phyloP scores from a whole-genome alignment of 2,329 filamentous ascomycete species.

The Xylaria sp. region DNA sequence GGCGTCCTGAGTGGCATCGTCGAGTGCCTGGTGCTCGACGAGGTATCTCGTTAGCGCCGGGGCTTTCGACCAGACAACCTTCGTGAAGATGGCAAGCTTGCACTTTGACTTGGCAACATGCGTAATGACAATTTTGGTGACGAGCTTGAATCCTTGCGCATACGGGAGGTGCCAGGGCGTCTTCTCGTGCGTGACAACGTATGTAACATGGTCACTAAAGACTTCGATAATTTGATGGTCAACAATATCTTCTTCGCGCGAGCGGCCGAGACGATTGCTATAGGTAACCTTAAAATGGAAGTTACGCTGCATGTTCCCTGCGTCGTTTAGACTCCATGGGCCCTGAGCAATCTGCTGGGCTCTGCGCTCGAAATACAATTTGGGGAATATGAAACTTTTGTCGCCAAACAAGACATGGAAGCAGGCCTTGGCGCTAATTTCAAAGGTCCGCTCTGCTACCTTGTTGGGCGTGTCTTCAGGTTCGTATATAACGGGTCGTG shows the following conservation, averaged over 20 bases:
- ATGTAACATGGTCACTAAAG: conserved; percentile 78
- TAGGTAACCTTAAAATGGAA: conserved; percentile 83
- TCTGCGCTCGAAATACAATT: conserved; percentile 85
- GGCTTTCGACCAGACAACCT: conserved; percentile 84
- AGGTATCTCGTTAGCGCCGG: conserved; percentile 70
- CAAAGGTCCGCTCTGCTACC: conserved; percentile 83
- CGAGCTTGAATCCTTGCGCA: conserved; percentile 79
- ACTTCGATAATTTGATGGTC: conserved; percentile 91
- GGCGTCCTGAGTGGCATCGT: conserved; percentile 78
- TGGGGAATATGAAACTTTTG: conserved; percentile 92
- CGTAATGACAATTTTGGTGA: conserved; percentile 93
- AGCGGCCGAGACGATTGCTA: conserved; percentile 71
- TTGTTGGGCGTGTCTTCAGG: conserved; percentile 82
- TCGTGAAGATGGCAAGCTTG: conserved; percentile 88
- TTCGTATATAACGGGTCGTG: conserved; percentile 83
- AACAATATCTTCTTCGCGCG: conserved; percentile 70
- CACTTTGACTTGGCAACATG: conserved; percentile 92
- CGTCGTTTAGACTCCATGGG: conserved; percentile 80
- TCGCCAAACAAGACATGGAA: conserved; percentile 98
- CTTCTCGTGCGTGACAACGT: conserved; percentile 71
- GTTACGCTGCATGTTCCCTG: conserved; percentile 77
- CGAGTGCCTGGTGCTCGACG: conserved; percentile 77
- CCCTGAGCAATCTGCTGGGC: conserved; percentile 85
- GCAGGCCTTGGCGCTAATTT: conserved; percentile 91
- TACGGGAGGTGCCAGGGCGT: conserved; percentile 88